phyloP scores from a whole-genome alignment of 306 rosid genomes.

The Quercus parvula region DNA sequence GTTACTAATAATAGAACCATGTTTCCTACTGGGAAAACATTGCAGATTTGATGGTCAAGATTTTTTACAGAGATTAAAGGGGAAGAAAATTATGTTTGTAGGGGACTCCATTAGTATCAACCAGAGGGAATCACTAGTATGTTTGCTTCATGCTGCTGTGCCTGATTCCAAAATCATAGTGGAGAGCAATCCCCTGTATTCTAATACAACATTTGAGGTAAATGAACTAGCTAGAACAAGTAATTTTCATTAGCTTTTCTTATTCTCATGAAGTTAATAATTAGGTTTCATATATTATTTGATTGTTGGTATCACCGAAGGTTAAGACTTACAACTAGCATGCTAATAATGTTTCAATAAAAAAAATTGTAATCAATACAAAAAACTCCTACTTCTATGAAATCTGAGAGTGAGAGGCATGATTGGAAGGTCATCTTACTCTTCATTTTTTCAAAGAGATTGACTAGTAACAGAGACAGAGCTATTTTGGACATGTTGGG shows the following conservation, averaged over 20 bases:
- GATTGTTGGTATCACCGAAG: neutral
- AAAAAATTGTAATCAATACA: no score
- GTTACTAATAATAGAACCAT: no score
- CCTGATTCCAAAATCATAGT: conserved; percentile 27
- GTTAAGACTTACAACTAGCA: neutral
- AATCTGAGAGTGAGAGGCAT: no score
- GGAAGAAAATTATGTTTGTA: conserved; percentile 61
- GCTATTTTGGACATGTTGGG: no score
- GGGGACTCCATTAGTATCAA: conserved; percentile 73
- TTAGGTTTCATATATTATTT: neutral
- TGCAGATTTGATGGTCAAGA: conserved; percentile 38
- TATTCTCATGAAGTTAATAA: neutral
- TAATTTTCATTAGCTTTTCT: neutral
- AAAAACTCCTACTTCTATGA: no score
- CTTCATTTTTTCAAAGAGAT: no score
- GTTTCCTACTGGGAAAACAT: no score
- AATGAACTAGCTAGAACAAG: neutral
- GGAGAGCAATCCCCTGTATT: neutral
- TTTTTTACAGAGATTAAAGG: conserved; percentile 35
- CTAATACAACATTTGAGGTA: conserved; percentile 39
- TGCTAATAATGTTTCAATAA: no score
- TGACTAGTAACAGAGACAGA: no score
- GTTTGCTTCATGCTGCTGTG: conserved; percentile 9
- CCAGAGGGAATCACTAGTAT: conserved; percentile 57
- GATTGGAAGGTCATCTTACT: no score